A percentile compares a stretch with the other conserved stretches of the same genome.
phyloP scores from a whole-genome alignment of 495 filamentous ascomycete species.

The Aspergillus bertholletiae region DNA sequence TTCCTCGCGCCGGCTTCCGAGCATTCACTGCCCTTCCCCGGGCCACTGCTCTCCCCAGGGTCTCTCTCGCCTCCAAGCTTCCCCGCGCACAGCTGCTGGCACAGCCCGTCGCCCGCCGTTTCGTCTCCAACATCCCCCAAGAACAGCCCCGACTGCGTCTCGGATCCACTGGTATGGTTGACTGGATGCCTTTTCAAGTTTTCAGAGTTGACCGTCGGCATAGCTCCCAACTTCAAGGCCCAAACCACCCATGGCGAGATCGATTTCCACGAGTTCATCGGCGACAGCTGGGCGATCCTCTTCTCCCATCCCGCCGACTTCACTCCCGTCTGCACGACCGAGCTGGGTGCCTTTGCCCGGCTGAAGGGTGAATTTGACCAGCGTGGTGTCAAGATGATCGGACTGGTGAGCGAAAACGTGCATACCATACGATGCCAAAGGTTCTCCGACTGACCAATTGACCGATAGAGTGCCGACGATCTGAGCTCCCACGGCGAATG shows the following conservation, averaged over 20 bases:
- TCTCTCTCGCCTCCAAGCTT: slow-evolving; percentile 11
- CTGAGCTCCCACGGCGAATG: slow-evolving; percentile 56
- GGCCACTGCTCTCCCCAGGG: slow-evolving; percentile 20
- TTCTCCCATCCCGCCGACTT: slow-evolving; percentile 71
- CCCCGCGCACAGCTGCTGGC: slow-evolving; percentile 19
- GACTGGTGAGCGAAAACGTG: slow-evolving; percentile 41
- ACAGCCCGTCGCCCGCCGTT: slow-evolving; percentile 31
- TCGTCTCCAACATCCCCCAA: slow-evolving; percentile 24
- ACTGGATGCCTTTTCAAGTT: background rate
- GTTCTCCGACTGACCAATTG: background rate
- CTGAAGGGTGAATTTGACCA: slow-evolving; percentile 58
- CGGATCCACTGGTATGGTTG: slow-evolving; percentile 44
- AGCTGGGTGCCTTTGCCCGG: slow-evolving; percentile 65
- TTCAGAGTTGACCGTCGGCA: background rate
- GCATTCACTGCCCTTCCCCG: slow-evolving; percentile 24
- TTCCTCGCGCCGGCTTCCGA: slow-evolving; percentile 26
- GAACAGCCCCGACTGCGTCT: slow-evolving; percentile 61
- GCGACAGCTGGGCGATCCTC: slow-evolving; percentile 59
- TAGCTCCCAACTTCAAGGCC: slow-evolving; percentile 62
- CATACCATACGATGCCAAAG: background rate
- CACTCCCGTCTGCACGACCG: slow-evolving; percentile 69
- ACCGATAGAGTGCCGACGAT: slow-evolving; percentile 51
- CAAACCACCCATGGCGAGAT: slow-evolving; percentile 64
- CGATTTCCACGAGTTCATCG: slow-evolving; percentile 60
- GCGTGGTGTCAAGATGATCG: slow-evolving; percentile 64